Conservation (phyloP, 1,284 basidiomycete genomes). For the Trichosporon coremiiforme region DNA sequence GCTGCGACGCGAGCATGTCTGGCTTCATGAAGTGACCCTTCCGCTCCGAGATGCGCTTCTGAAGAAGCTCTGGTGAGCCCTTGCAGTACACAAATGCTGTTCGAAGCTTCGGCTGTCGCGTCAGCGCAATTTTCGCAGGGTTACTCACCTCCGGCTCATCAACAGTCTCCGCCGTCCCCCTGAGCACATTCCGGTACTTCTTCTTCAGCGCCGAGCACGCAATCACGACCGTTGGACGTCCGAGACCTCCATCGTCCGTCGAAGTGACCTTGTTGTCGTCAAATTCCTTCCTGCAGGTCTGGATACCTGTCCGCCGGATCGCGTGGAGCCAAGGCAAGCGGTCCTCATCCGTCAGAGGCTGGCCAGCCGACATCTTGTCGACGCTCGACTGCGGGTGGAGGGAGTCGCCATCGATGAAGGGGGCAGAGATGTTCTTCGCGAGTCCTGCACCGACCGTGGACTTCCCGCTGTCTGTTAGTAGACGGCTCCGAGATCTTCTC, state of each 20-base stretch:
- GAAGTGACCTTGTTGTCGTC: slow-evolving; percentile 40
- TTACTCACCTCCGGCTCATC: slow-evolving; percentile 20
- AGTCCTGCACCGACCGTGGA: slow-evolving; percentile 76
- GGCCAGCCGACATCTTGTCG: slow-evolving; percentile 80
- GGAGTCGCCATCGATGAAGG: slow-evolving; percentile 88
- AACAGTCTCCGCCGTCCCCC: slow-evolving; percentile 60
- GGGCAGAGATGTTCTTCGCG: slow-evolving; percentile 64
- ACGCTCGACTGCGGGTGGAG: slow-evolving; percentile 81
- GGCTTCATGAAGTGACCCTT: slow-evolving; percentile 87
- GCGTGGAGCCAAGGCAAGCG: slow-evolving; percentile 80
- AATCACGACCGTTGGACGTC: slow-evolving; percentile 67
- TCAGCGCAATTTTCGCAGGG: background rate
- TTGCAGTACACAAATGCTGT: slow-evolving; percentile 84
- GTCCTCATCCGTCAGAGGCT: slow-evolving; percentile 79
- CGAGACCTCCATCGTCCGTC: slow-evolving; percentile 28
- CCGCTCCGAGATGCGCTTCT: slow-evolving; percentile 70
- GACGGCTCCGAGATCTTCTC: background rate
- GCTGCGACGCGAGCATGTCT: slow-evolving; percentile 80
- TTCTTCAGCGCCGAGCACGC: slow-evolving; percentile 84
- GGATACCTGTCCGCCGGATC: slow-evolving; percentile 65
- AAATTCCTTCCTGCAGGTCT: slow-evolving; percentile 58
- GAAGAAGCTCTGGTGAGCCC: slow-evolving; percentile 66
- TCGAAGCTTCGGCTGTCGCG: slow-evolving; percentile 52
- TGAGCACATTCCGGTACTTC: slow-evolving; percentile 77
- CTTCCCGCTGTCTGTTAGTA: slow-evolving; percentile 69